These are phyloP conservation scores for Fusarium lateritium DNA, from an alignment of 2,329 filamentous ascomycete species.

Conservation along the genomic window DNA sequence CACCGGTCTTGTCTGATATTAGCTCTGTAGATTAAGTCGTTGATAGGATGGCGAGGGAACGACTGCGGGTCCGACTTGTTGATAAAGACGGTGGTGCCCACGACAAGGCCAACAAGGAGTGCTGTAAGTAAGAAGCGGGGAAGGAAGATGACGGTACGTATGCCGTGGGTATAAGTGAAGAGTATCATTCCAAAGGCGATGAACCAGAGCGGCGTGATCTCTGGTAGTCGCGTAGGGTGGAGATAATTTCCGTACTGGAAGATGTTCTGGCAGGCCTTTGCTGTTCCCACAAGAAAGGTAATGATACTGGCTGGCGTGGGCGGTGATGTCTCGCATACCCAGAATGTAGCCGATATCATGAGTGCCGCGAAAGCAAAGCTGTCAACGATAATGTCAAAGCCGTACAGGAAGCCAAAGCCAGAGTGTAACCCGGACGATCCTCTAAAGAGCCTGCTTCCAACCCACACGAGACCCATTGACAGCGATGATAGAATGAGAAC, in stretches of 20 bases:
- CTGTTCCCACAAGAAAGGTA: slow-evolving; percentile 60
- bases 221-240: slow-evolving; percentile 55
- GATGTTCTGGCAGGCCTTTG: slow-evolving; percentile 56
- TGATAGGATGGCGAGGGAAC: slow-evolving; percentile 61
- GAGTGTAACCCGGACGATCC: slow-evolving; percentile 41
- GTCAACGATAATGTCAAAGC: slow-evolving; percentile 65
- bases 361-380: slow-evolving; percentile 62
- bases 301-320: slow-evolving; percentile 60
- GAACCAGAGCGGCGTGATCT: slow-evolving; percentile 57
- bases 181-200: slow-evolving; percentile 59
- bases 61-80: slow-evolving; percentile 50
- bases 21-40: slow-evolving; percentile 64
- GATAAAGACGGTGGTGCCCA: slow-evolving; percentile 57
- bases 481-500: slow-evolving; percentile 60
- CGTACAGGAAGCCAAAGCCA: slow-evolving; percentile 61
- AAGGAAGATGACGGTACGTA: slow-evolving; percentile 61
- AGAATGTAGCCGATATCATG: slow-evolving; percentile 61
- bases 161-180: slow-evolving; percentile 61
- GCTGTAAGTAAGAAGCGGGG: slow-evolving; percentile 58
- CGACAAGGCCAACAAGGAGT: slow-evolving; percentile 56
- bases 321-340: slow-evolving; percentile 64
- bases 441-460: slow-evolving; percentile 52
- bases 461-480: slow-evolving; percentile 56
- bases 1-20: slow-evolving; percentile 65
- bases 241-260: slow-evolving; percentile 62